Evolutionary conservation across 805 yeast species (phyloP), one percentile per base, ranked within the genome.

Genomic region (Schwanniomyces vanrijiae): DNA sequence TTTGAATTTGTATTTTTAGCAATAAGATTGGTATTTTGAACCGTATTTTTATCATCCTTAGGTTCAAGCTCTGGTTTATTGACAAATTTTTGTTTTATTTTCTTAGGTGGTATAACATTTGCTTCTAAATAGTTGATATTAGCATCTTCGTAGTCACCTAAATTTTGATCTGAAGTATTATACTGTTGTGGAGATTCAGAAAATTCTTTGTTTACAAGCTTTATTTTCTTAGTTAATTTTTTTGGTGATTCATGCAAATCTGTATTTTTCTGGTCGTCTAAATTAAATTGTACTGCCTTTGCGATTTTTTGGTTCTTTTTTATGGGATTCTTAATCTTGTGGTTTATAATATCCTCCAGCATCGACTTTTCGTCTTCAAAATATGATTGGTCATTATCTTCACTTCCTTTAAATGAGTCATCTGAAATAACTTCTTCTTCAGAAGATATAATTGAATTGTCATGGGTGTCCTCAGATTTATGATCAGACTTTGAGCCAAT

Each of bases 131-230:
- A 60, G 3, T 61, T 57, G 3, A 69, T 26, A 46, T 69, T 62
- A 3, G 55, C 53, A 45, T 67, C 75, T 5, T 61, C 68, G 42
- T 69, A 69, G 34, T 68, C 73, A 16, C 73, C 74, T 3, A 66
- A 43, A 29, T 67, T 62, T 16, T 61, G 70, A 40, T 60, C 55
- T 2, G 71, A 66, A 9, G 56, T 22, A 40, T 66, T 68, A 45
- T 54, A 57, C 5, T 61, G 34, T 1, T 56, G 44, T 2, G 54
- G 52, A 0, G 66, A 53, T 8, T 49, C 47, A 4, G 60, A 46
- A 33, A 37, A 39, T 6, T 26, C 35, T 24, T 42, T 46, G 33
- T 44, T 45, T 6, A 48, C 42, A 2, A 53, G 39, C 37, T 53
- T 58, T 42, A 62, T 50, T 41, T 58, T 64, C 16, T 60, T 55